A percentile compares a stretch with the other conserved stretches of the same genome.
Evolutionary conservation across 2,329 filamentous ascomycete genomes (phyloP).

Genomic region (Exophiala alcalophila): DNA sequence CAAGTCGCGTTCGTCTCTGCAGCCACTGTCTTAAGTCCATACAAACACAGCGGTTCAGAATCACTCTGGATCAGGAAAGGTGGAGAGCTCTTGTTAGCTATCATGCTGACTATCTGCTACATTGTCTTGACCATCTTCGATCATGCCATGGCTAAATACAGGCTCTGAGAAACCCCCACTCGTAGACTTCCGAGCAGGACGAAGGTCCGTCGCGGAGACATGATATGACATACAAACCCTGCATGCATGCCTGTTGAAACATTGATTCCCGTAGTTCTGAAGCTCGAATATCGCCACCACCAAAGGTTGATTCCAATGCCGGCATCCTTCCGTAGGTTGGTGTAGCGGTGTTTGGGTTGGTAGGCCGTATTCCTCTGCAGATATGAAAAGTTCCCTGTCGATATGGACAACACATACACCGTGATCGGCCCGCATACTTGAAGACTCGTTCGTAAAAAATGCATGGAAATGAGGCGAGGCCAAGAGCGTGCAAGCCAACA

Average conservation of each 20-base stretch:
- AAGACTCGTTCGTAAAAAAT: conserved; percentile 13
- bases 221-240: conserved; percentile 19
- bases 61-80: background rate
- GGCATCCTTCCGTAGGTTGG: conserved; percentile 3
- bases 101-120: conserved; percentile 23
- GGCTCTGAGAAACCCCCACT: conserved; percentile 12
- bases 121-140: conserved; percentile 18
- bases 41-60: no score
- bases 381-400: conserved; percentile 20
- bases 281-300: conserved; percentile 18
- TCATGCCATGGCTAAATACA: conserved; percentile 24
- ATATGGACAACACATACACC: conserved; percentile 21
- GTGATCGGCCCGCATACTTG: background rate
- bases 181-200: conserved; percentile 12
- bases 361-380: conserved; percentile 7
- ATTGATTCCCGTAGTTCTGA: conserved; percentile 17
- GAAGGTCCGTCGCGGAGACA: conserved; percentile 16
- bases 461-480: conserved; percentile 17
- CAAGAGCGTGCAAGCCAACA: conserved; percentile 25
- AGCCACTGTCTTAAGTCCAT: no score
- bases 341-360: conserved; percentile 6
- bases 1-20: no score
- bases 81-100: conserved; percentile 14
- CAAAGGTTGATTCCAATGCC: conserved; percentile 11
- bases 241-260: conserved; percentile 12